Percentiles rank a stretch among this genome's conserved stretches.
These are phyloP conservation scores for Trypanosoma scelopori DNA, from an alignment of 208 protist genomes.

Conservation along the genomic window DNA sequence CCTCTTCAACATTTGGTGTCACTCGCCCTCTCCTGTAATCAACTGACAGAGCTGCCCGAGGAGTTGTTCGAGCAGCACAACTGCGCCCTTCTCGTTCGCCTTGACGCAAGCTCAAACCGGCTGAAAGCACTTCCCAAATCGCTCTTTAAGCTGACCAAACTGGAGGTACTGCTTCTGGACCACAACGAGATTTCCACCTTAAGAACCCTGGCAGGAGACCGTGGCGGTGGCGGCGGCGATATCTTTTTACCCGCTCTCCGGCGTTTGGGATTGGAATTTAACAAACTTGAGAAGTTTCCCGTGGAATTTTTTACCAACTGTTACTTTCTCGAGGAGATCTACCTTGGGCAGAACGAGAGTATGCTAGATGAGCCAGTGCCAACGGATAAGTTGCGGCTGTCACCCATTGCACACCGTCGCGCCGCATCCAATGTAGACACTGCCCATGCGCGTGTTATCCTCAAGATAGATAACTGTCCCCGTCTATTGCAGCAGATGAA, in stretches of 20 bases:
- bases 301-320: constrained; percentile 65
- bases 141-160: constrained; percentile 58
- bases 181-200: constrained; percentile 49
- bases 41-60: constrained; percentile 40
- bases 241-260: constrained; percentile 48
- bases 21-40: constrained; percentile 66
- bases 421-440: not conserved
- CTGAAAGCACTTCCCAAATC: constrained; percentile 51
- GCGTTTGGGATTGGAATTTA: constrained; percentile 72
- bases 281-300: constrained; percentile 56
- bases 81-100: constrained; percentile 34
- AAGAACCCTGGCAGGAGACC: not conserved
- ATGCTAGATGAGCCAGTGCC: constrained; percentile 61
- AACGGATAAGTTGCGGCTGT: constrained; percentile 30
- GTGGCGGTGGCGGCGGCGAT: constrained; percentile 6
- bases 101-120: constrained; percentile 75
- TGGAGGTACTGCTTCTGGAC: constrained; percentile 72
- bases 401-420: constrained; percentile 17
- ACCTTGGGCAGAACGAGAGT: constrained; percentile 63
- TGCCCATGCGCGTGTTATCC: constrained; percentile 23
- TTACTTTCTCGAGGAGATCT: constrained; percentile 48
- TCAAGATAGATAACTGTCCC: constrained; percentile 78
- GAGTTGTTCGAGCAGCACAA: constrained; percentile 42
- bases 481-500: constrained; percentile 63
- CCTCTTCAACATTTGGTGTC: constrained; percentile 39